Evolutionary conservation across 441 rosid genomes (phyloP), one percentile per base, ranked within the genome.

Genomic region (Erodium texanum): DNA sequence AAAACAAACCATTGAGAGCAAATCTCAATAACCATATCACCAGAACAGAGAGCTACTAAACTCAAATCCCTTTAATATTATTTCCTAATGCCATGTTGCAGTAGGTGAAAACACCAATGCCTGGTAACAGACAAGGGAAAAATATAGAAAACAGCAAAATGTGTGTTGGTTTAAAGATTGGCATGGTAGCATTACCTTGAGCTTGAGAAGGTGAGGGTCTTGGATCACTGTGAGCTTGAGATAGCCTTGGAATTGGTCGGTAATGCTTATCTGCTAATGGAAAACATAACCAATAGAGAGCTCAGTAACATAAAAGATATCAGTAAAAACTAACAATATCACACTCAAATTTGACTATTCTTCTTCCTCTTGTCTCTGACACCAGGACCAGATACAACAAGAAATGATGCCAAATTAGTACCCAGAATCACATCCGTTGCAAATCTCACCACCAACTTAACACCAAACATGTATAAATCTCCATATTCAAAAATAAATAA

Each of bases 201-300:
- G 32, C 64, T 23, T 22, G 29, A 24, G 54, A 48, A 4, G 54
- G 54, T n/a, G 64, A 61, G 64, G 64, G 64, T 61, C 64, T 61
- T 12, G 64, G 32, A n/a, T 24, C 64, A 58, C 69, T 52, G 27
- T 56, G 58, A 14, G 19, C 66, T 16, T 43, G 34, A 19, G 58
- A 54, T 11, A 22, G 22, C 24, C 2, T 24, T 29, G 32, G 27
- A n/a, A 34, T 50, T 56, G 74, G 54, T 54, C 56, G 65, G 58
- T 65, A 34, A 18, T 54, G 64, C 73, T 69, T 34, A 15, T 62
- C 72, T 62, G 72, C 19, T 29, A 61, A 23, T 61, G 7, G 24
- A 36, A 16, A 62, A 62, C 3, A 61, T 41, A 27, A 18, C 24
- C 24, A 62, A 5, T 61, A 27, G 11, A 23, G 16, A 56, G 23